These are phyloP conservation scores for Dactylorhiza incarnata DNA, from an alignment of 106 monocot species.

Conservation along the genomic window DNA sequence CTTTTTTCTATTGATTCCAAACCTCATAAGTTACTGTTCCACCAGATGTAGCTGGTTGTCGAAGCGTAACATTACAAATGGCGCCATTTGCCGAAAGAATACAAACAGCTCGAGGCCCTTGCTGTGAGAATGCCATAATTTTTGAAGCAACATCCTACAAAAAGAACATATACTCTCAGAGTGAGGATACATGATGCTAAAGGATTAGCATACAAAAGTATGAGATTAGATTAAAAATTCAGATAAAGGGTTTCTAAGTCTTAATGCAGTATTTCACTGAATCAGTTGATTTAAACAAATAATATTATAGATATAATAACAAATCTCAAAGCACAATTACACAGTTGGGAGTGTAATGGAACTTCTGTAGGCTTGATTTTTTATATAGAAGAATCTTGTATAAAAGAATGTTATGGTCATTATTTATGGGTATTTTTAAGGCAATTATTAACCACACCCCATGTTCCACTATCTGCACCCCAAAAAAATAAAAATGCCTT, in stretches of 20 bases:
- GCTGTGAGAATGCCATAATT: slow-evolving; percentile 20
- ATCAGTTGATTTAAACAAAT: background rate
- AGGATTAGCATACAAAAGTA: background rate
- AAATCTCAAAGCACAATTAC: background rate
- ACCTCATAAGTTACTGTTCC: slow-evolving; percentile 23
- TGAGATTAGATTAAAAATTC: background rate
- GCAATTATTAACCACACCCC: too few species aligned
- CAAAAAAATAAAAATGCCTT: too few species aligned
- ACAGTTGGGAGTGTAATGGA: background rate
- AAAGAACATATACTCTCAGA: background rate
- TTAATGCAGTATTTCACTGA: background rate
- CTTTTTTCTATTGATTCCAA: background rate
- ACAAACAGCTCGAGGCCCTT: slow-evolving; percentile 16
- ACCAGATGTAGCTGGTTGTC: slow-evolving; percentile 15
- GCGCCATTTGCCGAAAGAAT: slow-evolving; percentile 21
- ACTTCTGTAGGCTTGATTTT: background rate
- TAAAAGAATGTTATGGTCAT: background rate
- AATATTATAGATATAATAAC: background rate
- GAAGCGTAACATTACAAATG: slow-evolving; percentile 20
- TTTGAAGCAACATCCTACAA: slow-evolving; percentile 19
- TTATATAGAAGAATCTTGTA: background rate
- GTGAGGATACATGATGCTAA: background rate
- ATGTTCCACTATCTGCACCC: too few species aligned
- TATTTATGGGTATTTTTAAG: too few species aligned
- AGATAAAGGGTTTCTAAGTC: background rate